These are phyloP conservation scores for Massariosphaeria phaeospora DNA, from an alignment of 495 filamentous ascomycete genomes.

Conservation along the genomic window DNA sequence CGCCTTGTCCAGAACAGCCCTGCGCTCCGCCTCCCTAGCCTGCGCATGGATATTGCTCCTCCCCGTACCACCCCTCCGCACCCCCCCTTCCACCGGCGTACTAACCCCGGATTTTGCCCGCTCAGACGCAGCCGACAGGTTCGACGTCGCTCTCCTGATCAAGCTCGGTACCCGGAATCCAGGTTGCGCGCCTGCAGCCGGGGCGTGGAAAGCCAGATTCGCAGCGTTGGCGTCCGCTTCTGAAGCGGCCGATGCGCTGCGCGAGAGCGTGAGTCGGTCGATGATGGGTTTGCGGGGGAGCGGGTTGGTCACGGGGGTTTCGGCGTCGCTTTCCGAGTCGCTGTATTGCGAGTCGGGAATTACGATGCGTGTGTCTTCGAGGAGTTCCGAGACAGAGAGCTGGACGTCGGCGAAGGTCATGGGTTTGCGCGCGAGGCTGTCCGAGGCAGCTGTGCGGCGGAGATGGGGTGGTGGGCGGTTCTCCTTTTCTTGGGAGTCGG, in stretches of 20 bases:
- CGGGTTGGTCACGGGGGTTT: conserved; percentile 32
- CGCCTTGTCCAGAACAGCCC: conserved; percentile 53
- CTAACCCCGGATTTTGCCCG: conserved; percentile 34
- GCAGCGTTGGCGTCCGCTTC: conserved; percentile 41
- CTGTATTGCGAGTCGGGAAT: conserved; percentile 41
- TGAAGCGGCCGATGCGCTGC: conserved; percentile 56
- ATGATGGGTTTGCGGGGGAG: conserved; percentile 43
- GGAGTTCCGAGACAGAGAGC: conserved; percentile 71
- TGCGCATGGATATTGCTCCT: conserved; percentile 79
- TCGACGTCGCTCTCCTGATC: conserved; percentile 72
- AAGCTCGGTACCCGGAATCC: conserved; percentile 71
- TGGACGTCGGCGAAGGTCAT: conserved; percentile 70
- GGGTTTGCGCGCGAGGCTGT: conserved; percentile 54
- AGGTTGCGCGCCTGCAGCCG: conserved; percentile 30
- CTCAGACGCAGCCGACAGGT: conserved; percentile 42
- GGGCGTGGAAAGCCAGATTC: conserved; percentile 39
- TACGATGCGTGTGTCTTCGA: conserved; percentile 64
- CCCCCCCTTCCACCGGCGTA: conserved; percentile 42
- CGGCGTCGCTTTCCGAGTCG: conserved; percentile 33
- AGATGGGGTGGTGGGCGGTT: conserved; percentile 59
- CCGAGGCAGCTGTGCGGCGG: conserved; percentile 55
- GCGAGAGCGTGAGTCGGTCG: conserved; percentile 67
- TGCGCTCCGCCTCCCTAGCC: conserved; percentile 65
- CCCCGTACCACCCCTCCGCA: conserved; percentile 53
- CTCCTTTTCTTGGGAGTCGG: conserved; percentile 38